Base-by-base conservation (phyloP, 257 asterid genomes). In the Fraxinus americana region DNA sequence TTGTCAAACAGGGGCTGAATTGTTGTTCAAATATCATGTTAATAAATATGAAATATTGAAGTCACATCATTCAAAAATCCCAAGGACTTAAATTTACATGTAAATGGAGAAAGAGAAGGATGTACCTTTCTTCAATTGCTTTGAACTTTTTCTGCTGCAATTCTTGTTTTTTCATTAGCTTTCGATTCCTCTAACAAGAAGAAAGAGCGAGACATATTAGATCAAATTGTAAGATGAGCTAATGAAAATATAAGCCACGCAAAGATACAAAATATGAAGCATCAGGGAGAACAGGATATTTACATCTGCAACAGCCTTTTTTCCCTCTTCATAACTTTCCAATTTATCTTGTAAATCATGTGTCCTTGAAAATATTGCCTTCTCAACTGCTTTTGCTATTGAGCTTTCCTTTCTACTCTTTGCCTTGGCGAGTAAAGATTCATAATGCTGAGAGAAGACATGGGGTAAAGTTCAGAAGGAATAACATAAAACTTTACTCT, bases 381-480 rank as follows among this genome's bases (percentile, higher is more conserved):
- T 93, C 85, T 88, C 98, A 54, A 88, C 93, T 29, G 97, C 91
- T 83, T 89, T 93, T 71, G 89, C 78, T 67, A 81, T 77, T 67
- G 88, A 85, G 65, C 85, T 83, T 67, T 90, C 97, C 83, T 85
- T 89, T 65, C 85, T 81, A 83, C 86, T 84, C 82, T 77, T 90
- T 11, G 86, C 91, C 89, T 93, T 97, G 11, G 92, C 91, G 80
- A 92, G 93, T 81, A 91, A 82, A 66, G 90, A 88, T 82, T 91
- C 97, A 82, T 88, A 95, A 83, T 91, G 93, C 99, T 95, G 94
- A 77, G 65, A 81, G 81, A 71, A 68, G 72, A 74, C 78, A 81
- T 16, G 32, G 67, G 71, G 71, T 61, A 39, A 80, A 81, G 63
- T 68, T 32, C 73, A 67, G 4, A 77, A 68, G 45, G 35, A 72